Evolutionary conservation across 495 filamentous ascomycete species (phyloP), one percentile per base, ranked within the genome.

Genomic region (Choiromyces venosus): DNA sequence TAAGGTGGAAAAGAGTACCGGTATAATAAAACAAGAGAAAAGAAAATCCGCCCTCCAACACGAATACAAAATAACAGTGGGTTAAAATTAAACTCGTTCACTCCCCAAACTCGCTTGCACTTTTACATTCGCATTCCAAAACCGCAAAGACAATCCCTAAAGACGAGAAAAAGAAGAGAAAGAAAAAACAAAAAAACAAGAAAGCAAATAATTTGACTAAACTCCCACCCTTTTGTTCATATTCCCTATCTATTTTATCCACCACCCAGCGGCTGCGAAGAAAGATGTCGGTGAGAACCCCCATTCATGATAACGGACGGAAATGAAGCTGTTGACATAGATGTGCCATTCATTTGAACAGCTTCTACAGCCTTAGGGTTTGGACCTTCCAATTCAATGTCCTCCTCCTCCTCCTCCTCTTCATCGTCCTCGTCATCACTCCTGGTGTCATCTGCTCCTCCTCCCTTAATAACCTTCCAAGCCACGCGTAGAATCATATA

Each of bases 381-480:
- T 19, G 69, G 66, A 40, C 18, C 39, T 40, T 70, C 73, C 29
- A 61, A 61, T 74, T 83, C 72, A 21, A 46, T 76, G 36, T 83
- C 77, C 33, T 86, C 84, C 16, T 86, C 86, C 42, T 88, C 84
- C 3, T 86, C 85, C 25, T 89, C 87, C 36, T 88, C 86, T 33
- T 86, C 89, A 61, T 88, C 90, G 36, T 84, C 91, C 79, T 97
- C 94, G 74, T 93, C 93, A 75, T 97, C 94, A 81, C 92, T 96
- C 67, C 94, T 89, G 38, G 87, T 86, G 78, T 98, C 94, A 70
- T 96, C 94, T 36, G 94, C 93, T 37, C 87, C 86, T n/a, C 87
- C 87, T 37, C 92, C 93, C 66, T 84, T 87, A 25, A 97, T 77
- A 2, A 97, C 91, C 39, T 88, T 88, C 68, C 89, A 84, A 29